Base-by-base conservation (phyloP, 306 rosid species). In the Fragaria nilgerrensis region DNA sequence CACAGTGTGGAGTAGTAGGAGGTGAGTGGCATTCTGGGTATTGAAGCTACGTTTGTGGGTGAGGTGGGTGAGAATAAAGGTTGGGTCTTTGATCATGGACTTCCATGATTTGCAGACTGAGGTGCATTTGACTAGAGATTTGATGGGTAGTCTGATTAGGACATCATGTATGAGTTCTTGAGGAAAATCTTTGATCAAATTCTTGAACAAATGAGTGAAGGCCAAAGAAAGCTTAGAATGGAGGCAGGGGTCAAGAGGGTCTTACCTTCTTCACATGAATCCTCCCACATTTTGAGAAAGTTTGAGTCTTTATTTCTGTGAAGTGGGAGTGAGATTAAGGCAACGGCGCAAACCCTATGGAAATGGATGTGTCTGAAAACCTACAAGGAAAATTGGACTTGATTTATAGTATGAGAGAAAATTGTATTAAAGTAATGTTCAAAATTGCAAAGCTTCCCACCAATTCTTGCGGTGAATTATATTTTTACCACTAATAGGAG, bases 401-500 rank as follows among this genome's bases (percentile, higher is more conserved):
- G 25, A 20, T 7, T 55, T n/a, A n/a, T 50, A 50, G 58, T 17
- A 5, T 50, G 9, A 5, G 22, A 55, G 9, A 14, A 22, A 56
- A 22, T 9, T 9, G 23, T 52, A 19, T 52, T n/a, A 20, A 19
- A 55, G 12, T 56, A 56, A 56, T 56, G 29, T 56, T 56, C 29
- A 56, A 56, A 56, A 56, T 56, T 56, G 63, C 63, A 56, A n/a
- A 56, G 32, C 32, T 22, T 56, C 63, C 63, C 63, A 56, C 63
- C 63, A 56, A 22, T 22, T 10, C 25, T n/a, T 56, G 59, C 59
- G 23, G 63, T 56, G 23, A 56, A 22, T 56, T 56, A 9, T 4
- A 9, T 55, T 55, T 53, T 55, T 22, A 56, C 63, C 32, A n/a
- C 63, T 0, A n/a, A 22, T 22, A 0, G 15, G 15, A 22, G 12